A percentile compares a stretch with the other conserved stretches of the same genome.
These are phyloP conservation scores for Saccharomycopsis fermentans DNA, from an alignment of 805 yeast species.

Conservation along the genomic window DNA sequence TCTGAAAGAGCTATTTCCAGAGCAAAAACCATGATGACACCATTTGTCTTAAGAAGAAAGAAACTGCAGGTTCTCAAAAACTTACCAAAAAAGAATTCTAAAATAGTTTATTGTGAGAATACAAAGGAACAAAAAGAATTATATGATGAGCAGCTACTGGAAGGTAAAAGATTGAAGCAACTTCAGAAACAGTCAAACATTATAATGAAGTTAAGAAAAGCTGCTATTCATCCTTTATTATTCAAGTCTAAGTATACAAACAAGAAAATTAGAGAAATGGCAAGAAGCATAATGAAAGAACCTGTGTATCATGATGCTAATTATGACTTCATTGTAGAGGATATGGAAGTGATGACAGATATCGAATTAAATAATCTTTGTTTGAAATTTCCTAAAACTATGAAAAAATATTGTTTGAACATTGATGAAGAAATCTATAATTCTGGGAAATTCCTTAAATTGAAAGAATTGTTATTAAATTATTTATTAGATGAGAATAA, in stretches of 20 bases:
- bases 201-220: constrained; percentile 84
- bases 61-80: constrained; percentile 88
- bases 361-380: constrained; percentile 75
- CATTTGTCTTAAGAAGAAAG: constrained; percentile 85
- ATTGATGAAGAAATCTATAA: constrained; percentile 45
- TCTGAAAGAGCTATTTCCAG: constrained; percentile 86
- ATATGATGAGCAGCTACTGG: constrained; percentile 49
- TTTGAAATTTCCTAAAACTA: constrained; percentile 56
- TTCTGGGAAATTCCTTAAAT: constrained; percentile 64
- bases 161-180: constrained; percentile 27
- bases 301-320: constrained; percentile 76
- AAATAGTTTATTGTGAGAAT: constrained; percentile 57
- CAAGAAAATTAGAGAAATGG: constrained; percentile 50
- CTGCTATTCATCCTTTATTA: constrained; percentile 83
- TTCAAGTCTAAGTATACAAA: constrained; percentile 61
- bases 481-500: constrained; percentile 44
- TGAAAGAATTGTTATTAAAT: constrained; percentile 47
- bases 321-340: constrained; percentile 69
- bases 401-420: constrained; percentile 42
- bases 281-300: constrained; percentile 69
- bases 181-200: constrained; percentile 47
- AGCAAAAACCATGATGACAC: constrained; percentile 98
- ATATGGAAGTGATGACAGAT: constrained; percentile 92
- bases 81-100: constrained; percentile 67
- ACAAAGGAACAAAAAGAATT: constrained; percentile 41